These are phyloP conservation scores for Zancudomyces culisetae DNA, from an alignment of 371 early-diverging fungal species.

Conservation along the genomic window DNA sequence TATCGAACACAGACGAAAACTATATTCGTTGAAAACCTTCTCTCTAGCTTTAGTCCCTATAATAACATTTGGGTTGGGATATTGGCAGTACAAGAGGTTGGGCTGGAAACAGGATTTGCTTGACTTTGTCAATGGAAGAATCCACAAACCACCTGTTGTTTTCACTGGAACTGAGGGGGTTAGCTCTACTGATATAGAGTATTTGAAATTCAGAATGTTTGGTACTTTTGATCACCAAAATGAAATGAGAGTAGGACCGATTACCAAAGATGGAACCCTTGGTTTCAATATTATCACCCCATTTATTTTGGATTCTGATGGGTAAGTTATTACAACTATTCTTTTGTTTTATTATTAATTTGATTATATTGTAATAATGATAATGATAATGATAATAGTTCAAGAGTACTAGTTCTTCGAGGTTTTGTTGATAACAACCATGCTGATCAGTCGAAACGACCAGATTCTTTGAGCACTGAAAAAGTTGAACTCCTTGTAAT, in stretches of 20 bases:
- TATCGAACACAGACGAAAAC: slow-evolving; percentile 12
- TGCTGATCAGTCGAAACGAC: slow-evolving; percentile 32
- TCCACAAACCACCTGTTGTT: slow-evolving; percentile 43
- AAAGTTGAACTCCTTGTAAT: slow-evolving; percentile 23
- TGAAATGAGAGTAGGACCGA: slow-evolving; percentile 62
- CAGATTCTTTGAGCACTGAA: slow-evolving; percentile 20
- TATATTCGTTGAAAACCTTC: slow-evolving; percentile 21
- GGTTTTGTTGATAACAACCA: slow-evolving; percentile 72
- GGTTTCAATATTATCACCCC: slow-evolving; percentile 76
- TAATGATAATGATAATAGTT: slow-evolving; percentile 54
- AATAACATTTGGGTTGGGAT: slow-evolving; percentile 62
- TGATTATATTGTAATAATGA: no score
- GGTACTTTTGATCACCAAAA: slow-evolving; percentile 51
- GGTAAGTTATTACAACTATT: no score
- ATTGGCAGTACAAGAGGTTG: slow-evolving; percentile 80
- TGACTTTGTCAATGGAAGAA: slow-evolving; percentile 40
- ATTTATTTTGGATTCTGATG: no score
- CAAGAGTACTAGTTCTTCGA: slow-evolving; percentile 57
- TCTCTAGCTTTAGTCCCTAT: slow-evolving; percentile 43
- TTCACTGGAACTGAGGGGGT: slow-evolving; percentile 37
- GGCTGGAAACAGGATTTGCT: slow-evolving; percentile 76
- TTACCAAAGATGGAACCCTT: slow-evolving; percentile 46
- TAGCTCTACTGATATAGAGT: slow-evolving; percentile 41
- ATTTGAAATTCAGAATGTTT: slow-evolving; percentile 40
- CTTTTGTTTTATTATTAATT: no score